Percentiles rank a stretch among this genome's conserved stretches.
phyloP scores from a whole-genome alignment of 306 rosid species.

The Rosa rugosa region DNA sequence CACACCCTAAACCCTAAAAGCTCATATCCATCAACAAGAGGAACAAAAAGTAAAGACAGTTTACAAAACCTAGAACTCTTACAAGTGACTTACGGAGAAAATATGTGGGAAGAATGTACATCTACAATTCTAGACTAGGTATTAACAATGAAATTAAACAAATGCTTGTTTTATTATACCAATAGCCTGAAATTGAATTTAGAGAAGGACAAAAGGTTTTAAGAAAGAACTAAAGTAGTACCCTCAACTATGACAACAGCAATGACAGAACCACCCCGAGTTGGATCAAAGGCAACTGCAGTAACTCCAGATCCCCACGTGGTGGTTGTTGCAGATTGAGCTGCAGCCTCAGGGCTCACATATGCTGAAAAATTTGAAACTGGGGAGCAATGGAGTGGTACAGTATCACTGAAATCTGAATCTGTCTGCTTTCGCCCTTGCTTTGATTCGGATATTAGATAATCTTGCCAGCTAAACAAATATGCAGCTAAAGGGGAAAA shows the following conservation, averaged over 20 bases:
- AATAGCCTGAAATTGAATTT: background rate
- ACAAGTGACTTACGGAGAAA: background rate
- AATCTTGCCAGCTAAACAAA: conserved; percentile 94
- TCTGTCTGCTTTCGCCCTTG: conserved; percentile 77
- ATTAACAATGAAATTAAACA: background rate
- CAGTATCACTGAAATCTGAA: conserved; percentile 56
- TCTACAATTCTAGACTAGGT: background rate
- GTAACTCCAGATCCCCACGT: conserved; percentile 99
- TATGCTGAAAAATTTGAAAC: conserved; percentile 98
- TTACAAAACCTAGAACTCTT: background rate
- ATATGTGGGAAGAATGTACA: background rate
- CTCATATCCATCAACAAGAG: background rate
- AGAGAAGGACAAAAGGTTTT: background rate
- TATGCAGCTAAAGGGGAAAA: conserved; percentile 93
- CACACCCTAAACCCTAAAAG: background rate
- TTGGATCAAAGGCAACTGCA: conserved; percentile 97
- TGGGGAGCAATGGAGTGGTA: conserved; percentile 89
- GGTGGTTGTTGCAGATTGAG: conserved; percentile 97
- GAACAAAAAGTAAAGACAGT: background rate
- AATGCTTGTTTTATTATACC: background rate
- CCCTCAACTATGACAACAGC: conserved; percentile 97
- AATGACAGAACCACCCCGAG: conserved; percentile 94
- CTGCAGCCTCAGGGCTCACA: conserved; percentile 96
- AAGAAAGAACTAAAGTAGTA: conserved; percentile 24
- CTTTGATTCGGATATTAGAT: conserved; percentile 68